These are phyloP conservation scores for cucumber (Cucumis sativus) DNA, from an alignment of 306 rosid species.

Conservation along the genomic window DNA sequence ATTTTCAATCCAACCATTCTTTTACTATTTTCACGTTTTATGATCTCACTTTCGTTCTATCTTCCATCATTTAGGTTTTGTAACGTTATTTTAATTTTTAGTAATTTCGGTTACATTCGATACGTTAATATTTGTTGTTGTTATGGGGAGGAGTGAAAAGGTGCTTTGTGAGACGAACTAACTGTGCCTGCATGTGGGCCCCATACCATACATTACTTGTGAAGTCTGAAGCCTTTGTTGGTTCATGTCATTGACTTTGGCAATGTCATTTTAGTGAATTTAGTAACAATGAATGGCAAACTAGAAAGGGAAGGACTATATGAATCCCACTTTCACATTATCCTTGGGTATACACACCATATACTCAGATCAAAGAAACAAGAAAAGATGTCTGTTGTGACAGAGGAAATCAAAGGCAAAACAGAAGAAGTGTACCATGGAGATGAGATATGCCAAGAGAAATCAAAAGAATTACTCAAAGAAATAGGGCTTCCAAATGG, in stretches of 20 bases:
- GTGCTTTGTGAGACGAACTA: background rate
- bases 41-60: too few species aligned
- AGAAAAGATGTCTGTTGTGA: slow-evolving; percentile 33
- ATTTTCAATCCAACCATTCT: too few species aligned
- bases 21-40: too few species aligned
- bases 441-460: slow-evolving; percentile 46
- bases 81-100: too few species aligned
- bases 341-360: background rate
- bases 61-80: too few species aligned
- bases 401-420: slow-evolving; percentile 36
- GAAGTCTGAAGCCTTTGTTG: background rate
- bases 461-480: slow-evolving; percentile 36
- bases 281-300: slow-evolving; percentile 18
- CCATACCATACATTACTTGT: background rate
- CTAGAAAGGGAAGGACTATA: slow-evolving; percentile 19
- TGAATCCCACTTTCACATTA: slow-evolving; percentile 2
- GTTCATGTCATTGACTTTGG: too few species aligned
- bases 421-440: slow-evolving; percentile 65
- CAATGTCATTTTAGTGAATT: background rate
- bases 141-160: background rate
- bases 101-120: too few species aligned
- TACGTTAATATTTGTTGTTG: too few species aligned
- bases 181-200: background rate
- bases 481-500: slow-evolving; percentile 66
- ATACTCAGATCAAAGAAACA: background rate